Evolutionary conservation across 352 stramenopile genomes (phyloP).

Genomic region (Aphanomyces invadans): DNA sequence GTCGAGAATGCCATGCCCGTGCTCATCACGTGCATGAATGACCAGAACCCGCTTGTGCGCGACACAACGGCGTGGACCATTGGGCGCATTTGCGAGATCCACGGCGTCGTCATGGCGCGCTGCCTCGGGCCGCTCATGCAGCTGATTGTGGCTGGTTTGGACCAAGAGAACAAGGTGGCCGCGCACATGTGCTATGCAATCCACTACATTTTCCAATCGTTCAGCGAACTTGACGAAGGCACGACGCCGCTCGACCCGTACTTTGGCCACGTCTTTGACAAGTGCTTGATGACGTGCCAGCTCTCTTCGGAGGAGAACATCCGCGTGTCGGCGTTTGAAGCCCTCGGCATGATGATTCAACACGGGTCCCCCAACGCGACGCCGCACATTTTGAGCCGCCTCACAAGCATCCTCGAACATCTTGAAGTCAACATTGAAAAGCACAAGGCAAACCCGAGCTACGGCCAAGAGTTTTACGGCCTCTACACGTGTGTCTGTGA

Average conservation of each 20-base stretch:
- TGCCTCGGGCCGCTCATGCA: constrained; percentile 57
- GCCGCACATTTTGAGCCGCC: constrained; percentile 66
- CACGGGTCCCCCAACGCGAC: constrained; percentile 66
- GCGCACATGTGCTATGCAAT: constrained; percentile 94
- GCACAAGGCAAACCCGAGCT: constrained; percentile 60
- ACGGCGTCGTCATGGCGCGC: constrained; percentile 85
- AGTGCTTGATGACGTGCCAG: constrained; percentile 87
- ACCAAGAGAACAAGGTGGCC: constrained; percentile 86
- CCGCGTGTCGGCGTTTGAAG: constrained; percentile 88
- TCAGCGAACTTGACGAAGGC: constrained; percentile 67
- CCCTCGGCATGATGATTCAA: constrained; percentile 91
- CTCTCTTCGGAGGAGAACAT: constrained; percentile 89
- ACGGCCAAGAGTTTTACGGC: constrained; percentile 30
- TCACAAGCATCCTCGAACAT: constrained; percentile 73
- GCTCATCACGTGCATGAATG: constrained; percentile 88
- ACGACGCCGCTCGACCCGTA: constrained; percentile 83
- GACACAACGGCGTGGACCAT: constrained; percentile 96
- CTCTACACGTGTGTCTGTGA: constrained; percentile 84
- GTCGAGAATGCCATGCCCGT: constrained; percentile 91
- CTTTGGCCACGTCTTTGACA: constrained; percentile 90
- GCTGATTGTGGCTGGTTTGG: constrained; percentile 74
- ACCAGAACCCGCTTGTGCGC: constrained; percentile 87
- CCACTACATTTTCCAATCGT: constrained; percentile 94
- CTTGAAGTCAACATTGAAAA: constrained; percentile 69
- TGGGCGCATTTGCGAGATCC: constrained; percentile 92